Evolutionary conservation across 805 yeast genomes (phyloP).

Genomic region (Pichia californica): DNA sequence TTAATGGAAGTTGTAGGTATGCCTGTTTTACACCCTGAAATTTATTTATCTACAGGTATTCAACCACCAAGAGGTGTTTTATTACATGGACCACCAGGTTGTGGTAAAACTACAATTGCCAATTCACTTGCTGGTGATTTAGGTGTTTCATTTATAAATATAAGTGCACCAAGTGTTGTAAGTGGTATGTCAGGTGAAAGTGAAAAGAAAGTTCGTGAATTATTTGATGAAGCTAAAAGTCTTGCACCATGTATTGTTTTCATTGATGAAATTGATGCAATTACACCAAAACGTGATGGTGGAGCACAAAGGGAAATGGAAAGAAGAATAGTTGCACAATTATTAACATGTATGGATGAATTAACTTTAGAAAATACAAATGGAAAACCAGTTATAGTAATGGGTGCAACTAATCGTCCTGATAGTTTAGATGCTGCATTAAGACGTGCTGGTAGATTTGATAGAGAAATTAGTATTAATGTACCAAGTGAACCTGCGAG

Average conservation of each 20-base stretch:
- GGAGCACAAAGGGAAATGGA: constrained; percentile 99
- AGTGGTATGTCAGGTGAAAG: constrained; percentile 99
- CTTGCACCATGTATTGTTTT: constrained; percentile 91
- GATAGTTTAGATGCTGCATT: constrained; percentile 92
- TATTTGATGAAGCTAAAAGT: constrained; percentile 85
- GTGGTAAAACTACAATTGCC: constrained; percentile 96
- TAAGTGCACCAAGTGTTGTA: constrained; percentile 93
- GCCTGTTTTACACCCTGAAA: constrained; percentile 92
- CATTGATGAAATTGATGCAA: constrained; percentile 96
- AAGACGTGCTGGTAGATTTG: constrained; percentile 95
- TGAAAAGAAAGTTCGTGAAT: constrained; percentile 87
- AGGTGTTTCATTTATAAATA: constrained; percentile 83
- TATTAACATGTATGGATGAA: constrained; percentile 92
- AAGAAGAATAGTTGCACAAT: constrained; percentile 90
- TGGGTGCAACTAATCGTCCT: constrained; percentile 97
- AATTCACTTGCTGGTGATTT: constrained; percentile 94
- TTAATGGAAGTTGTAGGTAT: constrained; percentile 85
- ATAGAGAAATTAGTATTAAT: constrained; percentile 85
- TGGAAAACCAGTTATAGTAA: constrained; percentile 87
- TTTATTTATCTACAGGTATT: constrained; percentile 78
- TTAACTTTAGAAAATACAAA: constrained; percentile 79
- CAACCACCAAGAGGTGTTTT: constrained; percentile 95
- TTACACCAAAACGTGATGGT: constrained; percentile 96
- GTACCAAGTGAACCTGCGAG: constrained; percentile 91
- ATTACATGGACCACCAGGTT: constrained; percentile 96